phyloP scores from a whole-genome alignment of 1,139 yeast species.

The Debaryomycetaceae sp. region DNA sequence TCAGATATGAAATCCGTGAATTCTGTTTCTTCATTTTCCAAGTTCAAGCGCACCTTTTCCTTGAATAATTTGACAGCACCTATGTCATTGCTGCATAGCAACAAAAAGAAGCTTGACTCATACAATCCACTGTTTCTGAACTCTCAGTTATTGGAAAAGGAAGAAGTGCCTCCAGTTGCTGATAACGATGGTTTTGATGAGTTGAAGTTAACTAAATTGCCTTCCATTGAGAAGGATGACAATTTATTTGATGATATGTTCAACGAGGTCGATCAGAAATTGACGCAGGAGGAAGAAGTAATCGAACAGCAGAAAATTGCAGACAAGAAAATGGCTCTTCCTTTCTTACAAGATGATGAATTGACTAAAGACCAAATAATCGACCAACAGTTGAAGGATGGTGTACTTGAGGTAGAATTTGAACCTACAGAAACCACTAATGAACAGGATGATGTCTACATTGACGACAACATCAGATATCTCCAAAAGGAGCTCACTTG shows the following conservation, averaged over 20 bases:
- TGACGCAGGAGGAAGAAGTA: conserved; percentile 10
- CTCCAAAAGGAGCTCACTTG: conserved; percentile 31
- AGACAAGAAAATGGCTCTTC: conserved; percentile 17
- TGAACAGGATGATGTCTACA: conserved; percentile 22
- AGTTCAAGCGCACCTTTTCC: conserved; percentile 13
- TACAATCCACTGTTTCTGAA: background rate
- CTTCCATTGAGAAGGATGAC: conserved; percentile 30
- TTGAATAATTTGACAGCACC: conserved; percentile 11
- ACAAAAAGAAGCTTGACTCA: background rate
- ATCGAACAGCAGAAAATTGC: background rate
- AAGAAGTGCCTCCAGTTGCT: background rate
- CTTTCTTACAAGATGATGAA: conserved; percentile 43
- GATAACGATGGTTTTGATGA: conserved; percentile 9
- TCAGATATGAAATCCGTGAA: conserved; percentile 1
- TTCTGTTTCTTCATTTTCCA: background rate
- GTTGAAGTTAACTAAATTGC: conserved; percentile 18
- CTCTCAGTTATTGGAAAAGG: background rate
- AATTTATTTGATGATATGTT: conserved; percentile 34
- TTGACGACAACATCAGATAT: conserved; percentile 34
- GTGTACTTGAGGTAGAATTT: conserved; percentile 3
- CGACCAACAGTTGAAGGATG: conserved; percentile 38
- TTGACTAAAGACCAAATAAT: conserved; percentile 40
- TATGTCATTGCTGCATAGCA: background rate
- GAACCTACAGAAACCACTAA: conserved; percentile 1
- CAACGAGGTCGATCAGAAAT: conserved; percentile 24